Percentiles rank a stretch among this genome's conserved stretches.
Conservation (phyloP, 768 basidiomycete species). For the Kwoniella newhampshirensis region DNA sequence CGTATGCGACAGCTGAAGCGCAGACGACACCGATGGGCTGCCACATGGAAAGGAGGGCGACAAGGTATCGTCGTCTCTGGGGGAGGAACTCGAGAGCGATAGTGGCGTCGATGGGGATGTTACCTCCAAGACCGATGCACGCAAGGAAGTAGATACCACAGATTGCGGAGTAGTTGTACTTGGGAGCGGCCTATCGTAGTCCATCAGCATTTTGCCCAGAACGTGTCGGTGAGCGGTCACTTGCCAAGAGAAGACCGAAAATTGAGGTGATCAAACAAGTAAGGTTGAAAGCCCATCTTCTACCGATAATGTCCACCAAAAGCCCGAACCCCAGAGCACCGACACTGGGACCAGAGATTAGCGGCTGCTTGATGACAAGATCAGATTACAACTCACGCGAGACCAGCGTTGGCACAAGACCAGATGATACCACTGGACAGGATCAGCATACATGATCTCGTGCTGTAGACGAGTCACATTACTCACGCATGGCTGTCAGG, state of each 20-base stretch:
- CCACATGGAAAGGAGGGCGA: conserved; percentile 58
- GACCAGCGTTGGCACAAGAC: conserved; percentile 51
- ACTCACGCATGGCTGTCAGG: conserved; percentile 6
- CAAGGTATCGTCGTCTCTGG: conserved; percentile 55
- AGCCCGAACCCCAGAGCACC: conserved; percentile 53
- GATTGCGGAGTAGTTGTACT: conserved; percentile 53
- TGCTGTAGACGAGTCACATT: too few species aligned
- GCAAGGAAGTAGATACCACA: conserved; percentile 51
- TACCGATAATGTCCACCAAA: conserved; percentile 52
- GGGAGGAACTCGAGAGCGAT: conserved; percentile 51
- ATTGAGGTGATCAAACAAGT: conserved; percentile 54
- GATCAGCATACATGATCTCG: too few species aligned
- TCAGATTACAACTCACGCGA: conserved; percentile 27
- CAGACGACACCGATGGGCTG: conserved; percentile 58
- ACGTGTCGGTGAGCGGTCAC: neutral
- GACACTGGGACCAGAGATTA: conserved; percentile 27
- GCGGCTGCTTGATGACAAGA: neutral
- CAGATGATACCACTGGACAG: conserved; percentile 39
- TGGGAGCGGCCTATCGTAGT: conserved; percentile 43
- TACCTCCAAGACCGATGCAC: conserved; percentile 53
- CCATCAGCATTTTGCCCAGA: neutral
- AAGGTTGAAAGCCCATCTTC: conserved; percentile 55
- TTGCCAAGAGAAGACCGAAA: conserved; percentile 51
- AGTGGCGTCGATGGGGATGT: conserved; percentile 55
- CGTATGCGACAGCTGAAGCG: conserved; percentile 61